phyloP scores from a whole-genome alignment of 2,329 filamentous ascomycete species.

The Aspergillus sp. region DNA sequence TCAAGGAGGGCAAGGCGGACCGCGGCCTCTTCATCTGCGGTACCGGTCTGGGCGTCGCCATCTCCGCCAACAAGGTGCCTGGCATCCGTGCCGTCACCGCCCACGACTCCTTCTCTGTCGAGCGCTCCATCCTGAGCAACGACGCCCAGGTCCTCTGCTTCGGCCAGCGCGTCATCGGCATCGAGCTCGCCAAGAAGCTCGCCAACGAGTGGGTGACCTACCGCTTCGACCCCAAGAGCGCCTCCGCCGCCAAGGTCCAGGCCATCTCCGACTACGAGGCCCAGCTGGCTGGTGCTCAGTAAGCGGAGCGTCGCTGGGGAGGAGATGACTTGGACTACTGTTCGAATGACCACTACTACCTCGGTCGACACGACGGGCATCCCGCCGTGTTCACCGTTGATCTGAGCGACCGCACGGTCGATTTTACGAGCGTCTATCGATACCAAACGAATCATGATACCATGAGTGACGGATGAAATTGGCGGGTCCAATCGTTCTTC shows the following conservation, averaged over 20 bases:
- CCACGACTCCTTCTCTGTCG: conserved; percentile 81
- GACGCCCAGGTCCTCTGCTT: conserved; percentile 85
- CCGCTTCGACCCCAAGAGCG: conserved; percentile 67
- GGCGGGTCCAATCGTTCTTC: conserved; percentile 15
- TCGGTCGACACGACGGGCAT: too few species aligned
- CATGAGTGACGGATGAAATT: conserved; percentile 21
- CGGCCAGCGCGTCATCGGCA: conserved; percentile 76
- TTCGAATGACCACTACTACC: neutral
- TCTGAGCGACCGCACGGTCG: neutral
- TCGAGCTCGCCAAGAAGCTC: conserved; percentile 74
- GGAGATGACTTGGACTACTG: neutral
- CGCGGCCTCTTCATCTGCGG: conserved; percentile 78
- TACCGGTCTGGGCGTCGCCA: conserved; percentile 82
- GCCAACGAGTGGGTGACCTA: conserved; percentile 84
- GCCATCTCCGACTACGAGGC: conserved; percentile 44
- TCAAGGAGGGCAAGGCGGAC: conserved; percentile 58
- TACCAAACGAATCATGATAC: conserved; percentile 26
- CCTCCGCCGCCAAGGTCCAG: conserved; percentile 60
- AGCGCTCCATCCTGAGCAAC: conserved; percentile 77
- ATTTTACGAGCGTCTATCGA: neutral
- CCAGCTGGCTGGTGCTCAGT: conserved; percentile 24
- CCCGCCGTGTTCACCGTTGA: too few species aligned
- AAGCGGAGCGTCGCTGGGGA: neutral
- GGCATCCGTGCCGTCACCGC: conserved; percentile 85
- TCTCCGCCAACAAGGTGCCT: conserved; percentile 83